Percentiles rank a stretch among this genome's conserved stretches.
Conservation (phyloP, 2,329 filamentous ascomycete genomes). For the Pseudogymnoascus sp. region DNA sequence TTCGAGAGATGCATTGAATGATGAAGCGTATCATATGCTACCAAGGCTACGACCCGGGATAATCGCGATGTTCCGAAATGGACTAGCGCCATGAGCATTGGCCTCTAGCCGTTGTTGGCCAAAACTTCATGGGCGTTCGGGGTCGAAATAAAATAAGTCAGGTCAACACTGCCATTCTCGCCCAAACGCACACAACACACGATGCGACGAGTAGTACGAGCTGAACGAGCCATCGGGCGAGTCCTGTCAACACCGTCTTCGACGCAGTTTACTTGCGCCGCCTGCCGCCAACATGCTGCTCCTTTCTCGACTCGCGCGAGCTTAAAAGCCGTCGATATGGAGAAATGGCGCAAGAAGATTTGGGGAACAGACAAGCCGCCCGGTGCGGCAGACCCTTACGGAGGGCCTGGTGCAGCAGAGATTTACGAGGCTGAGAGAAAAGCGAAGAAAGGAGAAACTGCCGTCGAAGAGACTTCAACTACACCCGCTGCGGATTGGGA, state of each 20-base stretch:
- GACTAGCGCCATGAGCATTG: neutral
- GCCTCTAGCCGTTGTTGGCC: slow-evolving; percentile 3
- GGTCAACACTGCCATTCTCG: neutral
- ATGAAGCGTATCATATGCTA: slow-evolving; percentile 4
- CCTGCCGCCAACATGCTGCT: slow-evolving; percentile 23
- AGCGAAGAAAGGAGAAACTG: slow-evolving; percentile 13
- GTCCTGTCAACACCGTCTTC: neutral
- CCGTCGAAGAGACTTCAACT: neutral
- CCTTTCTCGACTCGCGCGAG: slow-evolving; percentile 26
- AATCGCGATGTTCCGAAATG: neutral
- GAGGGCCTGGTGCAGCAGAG: slow-evolving; percentile 26
- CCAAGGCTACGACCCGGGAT: neutral
- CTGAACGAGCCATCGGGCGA: slow-evolving; percentile 3
- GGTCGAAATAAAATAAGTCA: neutral
- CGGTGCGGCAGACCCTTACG: slow-evolving; percentile 42
- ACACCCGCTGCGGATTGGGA: slow-evolving; percentile 9
- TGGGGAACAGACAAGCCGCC: slow-evolving; percentile 46
- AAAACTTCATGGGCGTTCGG: slow-evolving; percentile 6
- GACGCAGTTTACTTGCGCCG: slow-evolving; percentile 18
- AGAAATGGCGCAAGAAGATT: slow-evolving; percentile 40
- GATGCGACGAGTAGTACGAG: slow-evolving; percentile 1
- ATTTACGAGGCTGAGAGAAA: slow-evolving; percentile 25
- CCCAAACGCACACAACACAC: slow-evolving; percentile 4
- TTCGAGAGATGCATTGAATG: neutral
- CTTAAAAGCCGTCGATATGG: slow-evolving; percentile 30